Base-by-base conservation (phyloP, 805 yeast species). In the Blastobotrys attinorum region DNA sequence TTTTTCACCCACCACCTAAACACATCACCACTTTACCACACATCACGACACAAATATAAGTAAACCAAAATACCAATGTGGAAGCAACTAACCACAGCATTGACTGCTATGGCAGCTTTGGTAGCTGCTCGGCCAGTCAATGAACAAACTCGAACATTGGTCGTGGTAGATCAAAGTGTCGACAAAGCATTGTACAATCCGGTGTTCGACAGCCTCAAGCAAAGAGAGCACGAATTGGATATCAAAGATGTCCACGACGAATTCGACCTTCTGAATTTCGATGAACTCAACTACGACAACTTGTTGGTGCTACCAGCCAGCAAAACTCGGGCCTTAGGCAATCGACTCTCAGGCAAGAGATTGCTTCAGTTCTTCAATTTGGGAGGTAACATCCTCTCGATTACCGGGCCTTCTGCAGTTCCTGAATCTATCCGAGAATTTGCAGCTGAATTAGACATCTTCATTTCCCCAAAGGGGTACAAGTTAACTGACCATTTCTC, bases 391-490 rank as follows among this genome's bases (percentile, higher is more conserved):
- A 60, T 92, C 6, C 56, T 92, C 15, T 75, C 80, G 11, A 67
- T 86, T 11, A 73, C 82, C 0, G 64, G 73, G 31, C 73, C 80
- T 18, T 50, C 54, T 6, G 75, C 73, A 15, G 56, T 71, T 13
- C 76, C 81, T 32, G 85, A 83, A 21, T 75, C 81, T 16, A 64
- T 83, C 27, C 76, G 86, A 47, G 66, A 73, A 2, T 81, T 83
- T 55, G 72, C 86, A 51, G 76, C 79, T 55, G 87, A 89, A 59
- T 64, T 89, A 51, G 98, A 96, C 25, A 79, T 92, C 41, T 76
- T 70, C 55, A 84, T 96, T 46, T 75, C 92, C 39, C 94, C 96
- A 46, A 83, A 77, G 58, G 81, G 77, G 40, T 79, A 76, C 60
- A 61, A 67, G 43, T 65, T 82, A 36, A 61, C 71, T 5, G 95